Evolutionary conservation across 305 asterid species (phyloP).

Genomic region (Solanum chacoense): DNA sequence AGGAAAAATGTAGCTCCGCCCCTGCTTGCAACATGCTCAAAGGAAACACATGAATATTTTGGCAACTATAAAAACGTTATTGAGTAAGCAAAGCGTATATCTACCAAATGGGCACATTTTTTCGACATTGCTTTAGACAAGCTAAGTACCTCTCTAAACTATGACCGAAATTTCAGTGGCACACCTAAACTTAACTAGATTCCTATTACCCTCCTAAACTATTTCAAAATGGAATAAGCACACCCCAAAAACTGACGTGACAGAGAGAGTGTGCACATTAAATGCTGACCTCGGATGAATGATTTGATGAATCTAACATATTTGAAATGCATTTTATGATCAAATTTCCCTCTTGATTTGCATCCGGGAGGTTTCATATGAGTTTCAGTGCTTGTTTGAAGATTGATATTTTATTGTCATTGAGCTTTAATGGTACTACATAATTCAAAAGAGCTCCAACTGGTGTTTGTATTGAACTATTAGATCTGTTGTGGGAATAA

Average conservation of each 20-base stretch:
- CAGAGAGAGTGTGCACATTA: neutral
- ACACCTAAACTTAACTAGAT: neutral
- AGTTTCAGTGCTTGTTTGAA: neutral
- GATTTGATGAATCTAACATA: neutral
- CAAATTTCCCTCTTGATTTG: neutral
- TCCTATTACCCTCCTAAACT: neutral
- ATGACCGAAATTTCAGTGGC: neutral
- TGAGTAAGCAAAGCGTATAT: neutral
- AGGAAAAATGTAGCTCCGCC: neutral
- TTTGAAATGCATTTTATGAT: neutral
- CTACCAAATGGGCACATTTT: neutral
- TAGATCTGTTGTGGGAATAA: too few species aligned
- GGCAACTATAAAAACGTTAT: neutral
- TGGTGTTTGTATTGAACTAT: neutral
- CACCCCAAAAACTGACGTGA: neutral
- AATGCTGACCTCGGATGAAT: neutral
- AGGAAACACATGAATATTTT: neutral
- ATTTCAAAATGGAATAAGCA: too few species aligned
- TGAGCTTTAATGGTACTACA: neutral
- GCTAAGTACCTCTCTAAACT: neutral
- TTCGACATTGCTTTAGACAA: neutral
- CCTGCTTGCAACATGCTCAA: neutral
- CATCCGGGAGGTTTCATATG: neutral
- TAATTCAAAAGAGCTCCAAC: neutral
- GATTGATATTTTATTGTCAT: too few species aligned